Conservation (phyloP, 768 basidiomycete species). For the Lactarius quietus region DNA sequence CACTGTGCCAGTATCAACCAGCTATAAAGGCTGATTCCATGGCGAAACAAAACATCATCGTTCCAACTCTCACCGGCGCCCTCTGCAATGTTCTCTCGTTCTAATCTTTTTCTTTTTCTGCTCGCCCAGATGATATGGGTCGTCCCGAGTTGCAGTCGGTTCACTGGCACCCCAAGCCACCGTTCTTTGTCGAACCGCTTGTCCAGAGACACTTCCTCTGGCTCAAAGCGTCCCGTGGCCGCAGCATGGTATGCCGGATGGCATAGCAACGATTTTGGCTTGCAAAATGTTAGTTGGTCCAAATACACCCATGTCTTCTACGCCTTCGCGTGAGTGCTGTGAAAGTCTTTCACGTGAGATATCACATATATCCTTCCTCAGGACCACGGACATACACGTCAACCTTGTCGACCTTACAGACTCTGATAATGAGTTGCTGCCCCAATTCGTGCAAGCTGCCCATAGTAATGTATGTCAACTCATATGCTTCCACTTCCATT, state of each 20-base stretch:
- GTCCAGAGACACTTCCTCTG: background rate
- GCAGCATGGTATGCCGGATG: conserved; percentile 58
- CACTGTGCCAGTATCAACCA: too few relatives aligned
- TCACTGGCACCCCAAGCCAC: too few relatives aligned
- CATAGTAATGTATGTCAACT: too few relatives aligned
- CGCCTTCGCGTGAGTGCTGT: conserved; percentile 56
- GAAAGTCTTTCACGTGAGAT: background rate
- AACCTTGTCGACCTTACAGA: too few relatives aligned
- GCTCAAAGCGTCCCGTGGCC: conserved; percentile 34
- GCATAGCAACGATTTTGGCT: conserved; percentile 40
- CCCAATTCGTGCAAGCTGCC: too few relatives aligned
- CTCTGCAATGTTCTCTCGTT: background rate
- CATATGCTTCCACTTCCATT: too few relatives aligned
- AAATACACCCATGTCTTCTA: conserved; percentile 56
- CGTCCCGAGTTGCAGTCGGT: background rate
- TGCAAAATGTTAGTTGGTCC: conserved; percentile 47
- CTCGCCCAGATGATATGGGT: background rate
- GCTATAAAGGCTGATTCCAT: background rate
- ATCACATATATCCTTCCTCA: background rate
- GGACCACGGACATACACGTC: background rate
- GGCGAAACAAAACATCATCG: background rate
- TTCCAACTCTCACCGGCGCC: background rate
- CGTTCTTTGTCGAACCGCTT: too few relatives aligned
- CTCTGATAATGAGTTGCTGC: too few relatives aligned
- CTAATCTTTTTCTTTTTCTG: background rate